phyloP scores from a whole-genome alignment of 345 rosid genomes.

The Rhizophora apiculata region DNA sequence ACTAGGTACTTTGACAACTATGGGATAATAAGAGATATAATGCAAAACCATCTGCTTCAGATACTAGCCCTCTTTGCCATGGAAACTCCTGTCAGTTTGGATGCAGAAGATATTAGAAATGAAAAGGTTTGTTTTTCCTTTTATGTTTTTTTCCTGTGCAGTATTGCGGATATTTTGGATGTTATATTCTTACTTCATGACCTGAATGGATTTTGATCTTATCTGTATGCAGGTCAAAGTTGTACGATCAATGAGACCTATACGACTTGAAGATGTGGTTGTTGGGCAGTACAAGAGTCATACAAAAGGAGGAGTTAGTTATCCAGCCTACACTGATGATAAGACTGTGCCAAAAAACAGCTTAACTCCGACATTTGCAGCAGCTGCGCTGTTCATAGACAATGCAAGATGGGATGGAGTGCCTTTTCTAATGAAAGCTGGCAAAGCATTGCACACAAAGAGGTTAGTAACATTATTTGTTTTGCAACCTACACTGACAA shows the following conservation, averaged over 20 bases:
- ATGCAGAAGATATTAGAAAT: constrained; percentile 95
- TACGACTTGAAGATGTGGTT: constrained; percentile 72
- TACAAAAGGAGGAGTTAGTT: constrained; percentile 67
- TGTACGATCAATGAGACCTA: constrained; percentile 88
- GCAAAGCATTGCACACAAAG: constrained; percentile 83
- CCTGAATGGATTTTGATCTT: constrained; percentile 9
- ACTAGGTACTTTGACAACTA: constrained; percentile 88
- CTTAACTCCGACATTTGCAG: constrained; percentile 94
- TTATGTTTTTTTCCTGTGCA: neutral
- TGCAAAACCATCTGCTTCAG: constrained; percentile 99
- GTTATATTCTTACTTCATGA: neutral
- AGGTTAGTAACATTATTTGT: constrained; percentile 34
- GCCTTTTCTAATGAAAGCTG: constrained; percentile 97
- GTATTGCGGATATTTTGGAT: neutral
- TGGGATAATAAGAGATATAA: constrained; percentile 93
- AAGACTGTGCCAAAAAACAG: constrained; percentile 86
- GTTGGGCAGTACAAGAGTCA: constrained; percentile 96
- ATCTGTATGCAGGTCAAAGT: constrained; percentile 77
- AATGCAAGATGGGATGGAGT: constrained; percentile 99
- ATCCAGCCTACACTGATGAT: constrained; percentile 87
- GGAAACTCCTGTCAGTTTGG: constrained; percentile 99
- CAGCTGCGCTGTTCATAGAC: constrained; percentile 95
- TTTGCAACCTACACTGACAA: neutral
- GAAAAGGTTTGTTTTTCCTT: constrained; percentile 56
- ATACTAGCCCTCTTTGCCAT: constrained; percentile 96